Base-by-base conservation (phyloP, 345 rosid genomes). In the Lagerstroemia speciosa region DNA sequence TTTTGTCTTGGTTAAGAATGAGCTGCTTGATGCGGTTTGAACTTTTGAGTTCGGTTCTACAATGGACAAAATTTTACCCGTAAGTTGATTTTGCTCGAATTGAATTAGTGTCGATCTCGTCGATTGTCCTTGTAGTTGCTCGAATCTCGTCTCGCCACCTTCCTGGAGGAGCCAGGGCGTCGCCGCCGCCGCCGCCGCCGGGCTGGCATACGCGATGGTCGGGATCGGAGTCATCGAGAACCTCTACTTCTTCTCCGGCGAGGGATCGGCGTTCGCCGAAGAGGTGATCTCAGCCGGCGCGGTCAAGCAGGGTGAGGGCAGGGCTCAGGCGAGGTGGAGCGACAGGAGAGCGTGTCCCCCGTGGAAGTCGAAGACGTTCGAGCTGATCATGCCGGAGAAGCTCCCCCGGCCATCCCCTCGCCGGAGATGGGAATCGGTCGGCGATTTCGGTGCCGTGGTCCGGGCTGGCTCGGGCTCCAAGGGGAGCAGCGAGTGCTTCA, bases 311-410 rank as follows among this genome's bases (percentile, higher is more conserved):
- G 34, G 31, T 32, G 29, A 8, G 24, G 5, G 30, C 16, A 58
- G 43, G 30, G 69, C 24, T 20, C 53, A 34, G 24, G 30, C 41
- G 24, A 72, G 72, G 66, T 80, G 84, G 84, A 80, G 79, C 31
- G 81, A 77, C 66, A 75, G 62, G 37, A 72, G 84, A 73, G 69
- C 20, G 16, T 80, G 81, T 58, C 81, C 79, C 17, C 66, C 81
- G 5, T 80, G 84, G 84, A 65, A 41, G n/a, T 52, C 66, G 7
- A 80, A 80, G 38, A 69, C 81, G 30, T 45, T 80, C 16, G 81
- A 80, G 77, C 73, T 78, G 11, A 70, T 77, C 15, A 77, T 80
- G 27, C 83, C 83, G 0, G 83, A 80, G 75, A 75, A 77, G 33
- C 83, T 80, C 15, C 83, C 83, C 2, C 58, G 83, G 60, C 78